A percentile compares a stretch with the other conserved stretches of the same genome.
Evolutionary conservation across 805 yeast genomes (phyloP).

Genomic region (Blastobotrys parvus): DNA sequence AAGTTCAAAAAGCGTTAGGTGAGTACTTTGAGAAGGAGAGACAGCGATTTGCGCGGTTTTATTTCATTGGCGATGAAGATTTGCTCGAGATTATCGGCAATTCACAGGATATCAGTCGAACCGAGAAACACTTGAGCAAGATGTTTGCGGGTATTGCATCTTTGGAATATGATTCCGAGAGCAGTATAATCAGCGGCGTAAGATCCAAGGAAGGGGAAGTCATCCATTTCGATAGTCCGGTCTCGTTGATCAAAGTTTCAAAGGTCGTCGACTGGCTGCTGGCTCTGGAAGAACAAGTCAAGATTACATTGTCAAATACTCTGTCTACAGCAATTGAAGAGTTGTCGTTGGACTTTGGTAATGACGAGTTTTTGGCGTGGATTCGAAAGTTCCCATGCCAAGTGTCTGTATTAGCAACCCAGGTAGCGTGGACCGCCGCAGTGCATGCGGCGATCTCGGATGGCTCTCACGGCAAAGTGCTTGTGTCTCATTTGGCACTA

Average conservation of each 20-base stretch:
- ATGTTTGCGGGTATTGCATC: constrained; percentile 60
- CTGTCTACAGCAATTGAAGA: constrained; percentile 27
- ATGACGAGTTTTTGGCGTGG: constrained; percentile 26
- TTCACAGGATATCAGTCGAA: constrained; percentile 35
- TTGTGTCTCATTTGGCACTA: background rate
- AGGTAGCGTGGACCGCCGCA: constrained; percentile 45
- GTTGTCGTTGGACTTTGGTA: constrained; percentile 5
- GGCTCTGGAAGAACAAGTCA: constrained; percentile 47
- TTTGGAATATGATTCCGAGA: constrained; percentile 31
- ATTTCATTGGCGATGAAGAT: constrained; percentile 87
- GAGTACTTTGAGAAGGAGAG: constrained; percentile 79
- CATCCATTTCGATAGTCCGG: constrained; percentile 35
- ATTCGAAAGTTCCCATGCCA: constrained; percentile 46
- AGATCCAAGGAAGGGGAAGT: constrained; percentile 60
- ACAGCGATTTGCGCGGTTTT: constrained; percentile 68
- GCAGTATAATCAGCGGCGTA: constrained; percentile 37
- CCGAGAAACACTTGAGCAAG: constrained; percentile 56
- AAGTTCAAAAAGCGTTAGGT: constrained; percentile 55
- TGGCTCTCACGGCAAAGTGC: background rate
- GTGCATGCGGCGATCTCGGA: constrained; percentile 29
- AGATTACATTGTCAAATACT: constrained; percentile 36
- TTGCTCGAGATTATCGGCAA: constrained; percentile 74
- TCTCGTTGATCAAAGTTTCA: constrained; percentile 36
- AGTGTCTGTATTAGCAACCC: constrained; percentile 42
- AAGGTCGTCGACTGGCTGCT: constrained; percentile 55